phyloP scores from a whole-genome alignment of 1,284 basidiomycete species.

The Ganoderma leucocontextum region DNA sequence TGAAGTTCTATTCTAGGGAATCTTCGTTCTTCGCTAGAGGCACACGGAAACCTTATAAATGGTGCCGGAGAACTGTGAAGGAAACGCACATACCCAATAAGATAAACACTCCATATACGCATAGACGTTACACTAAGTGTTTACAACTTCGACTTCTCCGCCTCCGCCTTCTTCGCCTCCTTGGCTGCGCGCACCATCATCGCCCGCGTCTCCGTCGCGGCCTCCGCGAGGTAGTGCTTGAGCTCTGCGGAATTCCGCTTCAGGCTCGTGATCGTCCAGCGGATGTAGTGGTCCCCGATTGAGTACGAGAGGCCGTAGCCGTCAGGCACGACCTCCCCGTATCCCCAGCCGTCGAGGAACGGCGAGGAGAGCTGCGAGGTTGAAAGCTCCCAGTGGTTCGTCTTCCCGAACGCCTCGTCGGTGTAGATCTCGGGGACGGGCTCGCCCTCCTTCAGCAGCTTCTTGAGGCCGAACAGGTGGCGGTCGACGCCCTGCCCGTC shows the following conservation, averaged over 20 bases:
- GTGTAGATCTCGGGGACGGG: slow-evolving; percentile 80
- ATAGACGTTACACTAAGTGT: too few species aligned
- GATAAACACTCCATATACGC: too few species aligned
- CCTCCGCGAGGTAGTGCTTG: slow-evolving; percentile 78
- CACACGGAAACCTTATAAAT: too few species aligned
- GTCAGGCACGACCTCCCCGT: slow-evolving; percentile 94
- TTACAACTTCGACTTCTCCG: too few species aligned
- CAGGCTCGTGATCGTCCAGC: slow-evolving; percentile 92
- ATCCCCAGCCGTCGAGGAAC: slow-evolving; percentile 95
- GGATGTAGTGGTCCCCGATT: slow-evolving; percentile 87
- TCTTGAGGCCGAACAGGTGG: slow-evolving; percentile 94
- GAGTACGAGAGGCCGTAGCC: slow-evolving; percentile 95
- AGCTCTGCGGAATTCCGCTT: slow-evolving; percentile 72
- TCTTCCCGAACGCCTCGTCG: slow-evolving; percentile 78
- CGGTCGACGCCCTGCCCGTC: slow-evolving; percentile 96
- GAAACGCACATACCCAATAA: too few species aligned
- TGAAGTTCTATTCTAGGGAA: too few species aligned
- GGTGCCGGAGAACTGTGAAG: too few species aligned
- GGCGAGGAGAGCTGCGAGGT: slow-evolving; percentile 89
- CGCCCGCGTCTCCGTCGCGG: slow-evolving; percentile 76
- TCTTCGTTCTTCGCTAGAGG: too few species aligned
- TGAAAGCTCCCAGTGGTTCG: slow-evolving; percentile 91
- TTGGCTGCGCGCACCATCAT: slow-evolving; percentile 77
- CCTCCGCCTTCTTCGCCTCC: slow-evolving; percentile 34
- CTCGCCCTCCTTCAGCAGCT: slow-evolving; percentile 82